These are phyloP conservation scores for Pichia gijzeniarum DNA, from an alignment of 805 yeast genomes.

Conservation along the genomic window DNA sequence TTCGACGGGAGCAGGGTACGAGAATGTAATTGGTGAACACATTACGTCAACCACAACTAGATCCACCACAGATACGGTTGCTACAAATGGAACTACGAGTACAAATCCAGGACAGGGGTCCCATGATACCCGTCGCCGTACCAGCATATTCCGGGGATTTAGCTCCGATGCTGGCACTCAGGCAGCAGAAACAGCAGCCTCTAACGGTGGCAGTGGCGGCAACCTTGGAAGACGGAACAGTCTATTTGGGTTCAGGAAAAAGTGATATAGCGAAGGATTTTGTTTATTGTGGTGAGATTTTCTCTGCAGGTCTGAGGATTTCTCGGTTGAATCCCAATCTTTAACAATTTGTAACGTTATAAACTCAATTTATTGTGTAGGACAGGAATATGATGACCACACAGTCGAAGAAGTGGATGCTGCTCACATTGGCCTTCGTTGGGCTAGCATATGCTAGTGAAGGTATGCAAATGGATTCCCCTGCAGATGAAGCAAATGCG, in stretches of 20 bases:
- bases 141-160: neutral
- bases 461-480: constrained; percentile 19
- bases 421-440: neutral
- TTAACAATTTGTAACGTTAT: neutral
- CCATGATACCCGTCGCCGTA: neutral
- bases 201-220: too few relatives aligned
- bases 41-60: neutral
- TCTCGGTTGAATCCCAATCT: too few relatives aligned
- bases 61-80: neutral
- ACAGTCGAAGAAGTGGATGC: neutral
- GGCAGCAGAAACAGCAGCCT: neutral
- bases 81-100: neutral
- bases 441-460: constrained; percentile 1
- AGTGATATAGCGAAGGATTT: too few relatives aligned
- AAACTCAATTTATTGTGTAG: neutral
- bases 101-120: neutral
- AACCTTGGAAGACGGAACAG: too few relatives aligned
- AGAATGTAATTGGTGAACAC: neutral
- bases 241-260: too few relatives aligned
- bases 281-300: too few relatives aligned
- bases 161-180: neutral
- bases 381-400: neutral
- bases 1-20: neutral
- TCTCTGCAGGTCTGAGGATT: too few relatives aligned
- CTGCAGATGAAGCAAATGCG: constrained; percentile 16